Base-by-base conservation (phyloP, 2,329 filamentous ascomycete genomes). In the Phialophora macrospora region DNA sequence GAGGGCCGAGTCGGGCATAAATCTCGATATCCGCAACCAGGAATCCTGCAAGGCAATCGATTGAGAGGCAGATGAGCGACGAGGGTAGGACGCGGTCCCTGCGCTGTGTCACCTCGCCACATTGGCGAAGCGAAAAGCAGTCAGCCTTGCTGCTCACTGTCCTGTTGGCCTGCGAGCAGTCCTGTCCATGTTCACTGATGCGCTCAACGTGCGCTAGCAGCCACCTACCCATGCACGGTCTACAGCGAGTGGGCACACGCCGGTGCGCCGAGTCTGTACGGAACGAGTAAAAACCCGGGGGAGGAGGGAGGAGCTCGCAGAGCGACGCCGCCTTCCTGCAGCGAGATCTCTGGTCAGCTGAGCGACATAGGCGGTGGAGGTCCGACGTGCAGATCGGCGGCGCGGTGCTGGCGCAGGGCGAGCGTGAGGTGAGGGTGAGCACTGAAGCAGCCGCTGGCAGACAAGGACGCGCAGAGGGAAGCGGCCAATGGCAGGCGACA, bases 31-130 rank as follows among this genome's bases (percentile, higher is more conserved):
- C 52, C 34, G 22, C 22, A 28, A 41, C 30, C 60, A 48, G 57
- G 59, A 28, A 32, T 24, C 22, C 59, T 65, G 67, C 67, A 69
- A 62, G 62, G 65, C 63, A 60, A 63, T 62, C 55, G 64, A 68
- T 66, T 64, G 54, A 60, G 57, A 64, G 57, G 26, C 38, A 7
- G 58, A 60, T 61, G 67, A 30, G 49, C 52, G 58, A 62, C 34
- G 46, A 54, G 60, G 51, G 26, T 49, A 20, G 58, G 34, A 38
- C 11, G 49, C 46, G 34, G 24, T 34, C 59, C 58, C 60, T 55
- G 49, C 62, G 64, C 60, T 67, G 67, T 69, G 63, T 67, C 65
- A 69, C 67, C 62, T 63, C 63, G 63, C 62, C 64, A 67, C 52
- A 65, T 48, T 67, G 52, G 56, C 64, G 65, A 63, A 60, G 28